Percentiles rank a stretch among this genome's conserved stretches.
phyloP scores from a whole-genome alignment of 2,329 filamentous ascomycete genomes.

The Ophiocordyceps camponoti-leonardi region DNA sequence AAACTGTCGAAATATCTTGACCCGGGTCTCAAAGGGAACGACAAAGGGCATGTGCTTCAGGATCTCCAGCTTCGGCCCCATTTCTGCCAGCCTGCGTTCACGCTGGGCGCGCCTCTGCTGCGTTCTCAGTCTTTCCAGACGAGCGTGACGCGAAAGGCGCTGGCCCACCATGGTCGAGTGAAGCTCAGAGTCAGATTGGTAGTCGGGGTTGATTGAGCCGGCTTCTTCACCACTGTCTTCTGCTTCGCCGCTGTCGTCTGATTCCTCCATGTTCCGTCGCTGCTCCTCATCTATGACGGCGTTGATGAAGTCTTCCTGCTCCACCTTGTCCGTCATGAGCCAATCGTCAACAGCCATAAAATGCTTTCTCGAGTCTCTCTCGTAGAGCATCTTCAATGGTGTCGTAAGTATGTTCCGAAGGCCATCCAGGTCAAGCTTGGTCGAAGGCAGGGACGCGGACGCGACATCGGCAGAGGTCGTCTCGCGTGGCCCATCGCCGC shows the following conservation, averaged over 20 bases:
- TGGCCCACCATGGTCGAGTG: conserved; percentile 30
- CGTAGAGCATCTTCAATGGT: conserved; percentile 74
- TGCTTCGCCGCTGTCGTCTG: conserved; percentile 8
- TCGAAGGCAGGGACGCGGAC: conserved; percentile 3
- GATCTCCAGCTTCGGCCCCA: conserved; percentile 77
- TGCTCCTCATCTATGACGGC: conserved; percentile 82
- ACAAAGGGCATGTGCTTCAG: conserved; percentile 94
- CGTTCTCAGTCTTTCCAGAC: conserved; percentile 43
- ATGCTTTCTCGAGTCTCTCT: conserved; percentile 73
- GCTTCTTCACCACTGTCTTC: conserved; percentile 11
- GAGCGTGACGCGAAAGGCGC: conserved; percentile 42
- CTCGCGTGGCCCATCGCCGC: conserved; percentile 1
- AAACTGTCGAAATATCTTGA: conserved; percentile 87
- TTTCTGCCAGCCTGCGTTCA: conserved; percentile 56
- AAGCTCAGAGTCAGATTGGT: conserved; percentile 8
- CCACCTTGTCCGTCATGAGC: conserved; percentile 79
- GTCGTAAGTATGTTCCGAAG: conserved; percentile 67
- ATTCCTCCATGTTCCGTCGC: conserved; percentile 43
- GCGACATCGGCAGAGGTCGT: background rate
- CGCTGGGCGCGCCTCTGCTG: conserved; percentile 50
- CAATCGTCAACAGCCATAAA: conserved; percentile 78
- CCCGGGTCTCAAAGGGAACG: conserved; percentile 80
- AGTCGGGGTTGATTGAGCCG: conserved; percentile 16
- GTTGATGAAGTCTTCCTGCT: conserved; percentile 75
- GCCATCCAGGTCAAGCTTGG: conserved; percentile 49